These are phyloP conservation scores for Harringtonia aguacate DNA, from an alignment of 2,329 filamentous ascomycete species.

Conservation along the genomic window DNA sequence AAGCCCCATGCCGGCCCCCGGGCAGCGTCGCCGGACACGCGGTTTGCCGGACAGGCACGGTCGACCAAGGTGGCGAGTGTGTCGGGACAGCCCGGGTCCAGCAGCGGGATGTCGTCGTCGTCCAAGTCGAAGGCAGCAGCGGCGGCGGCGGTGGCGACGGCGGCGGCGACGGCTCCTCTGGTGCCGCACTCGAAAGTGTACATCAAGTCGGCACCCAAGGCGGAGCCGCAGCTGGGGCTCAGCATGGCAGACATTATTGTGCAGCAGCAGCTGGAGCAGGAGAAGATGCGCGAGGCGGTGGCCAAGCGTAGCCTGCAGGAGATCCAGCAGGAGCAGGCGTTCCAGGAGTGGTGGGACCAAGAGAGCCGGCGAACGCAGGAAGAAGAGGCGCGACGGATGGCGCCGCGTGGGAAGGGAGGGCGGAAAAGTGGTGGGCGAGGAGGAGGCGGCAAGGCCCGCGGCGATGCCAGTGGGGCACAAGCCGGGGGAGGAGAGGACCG, in stretches of 20 bases:
- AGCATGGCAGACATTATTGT: conserved; percentile 83
- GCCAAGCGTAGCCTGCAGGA: conserved; percentile 86
- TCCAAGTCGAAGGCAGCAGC: conserved; percentile 1
- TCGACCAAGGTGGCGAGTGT: conserved; percentile 16
- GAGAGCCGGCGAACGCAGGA: conserved; percentile 65
- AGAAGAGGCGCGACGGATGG: conserved; percentile 37
- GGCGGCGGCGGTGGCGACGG: conserved; percentile 15
- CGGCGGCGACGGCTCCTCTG: conserved; percentile 22
- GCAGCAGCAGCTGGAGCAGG: conserved; percentile 76
- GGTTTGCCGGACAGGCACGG: conserved; percentile 47
- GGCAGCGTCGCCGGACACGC: conserved; percentile 50
- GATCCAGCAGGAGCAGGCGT: conserved; percentile 94
- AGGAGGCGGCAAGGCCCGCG: too few species aligned
- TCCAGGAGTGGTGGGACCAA: conserved; percentile 93
- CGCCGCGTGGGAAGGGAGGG: too few species aligned
- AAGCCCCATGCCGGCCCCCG: conserved; percentile 26
- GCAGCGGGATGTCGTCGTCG: neutral
- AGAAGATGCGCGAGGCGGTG: conserved; percentile 68
- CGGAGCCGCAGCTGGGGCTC: conserved; percentile 48
- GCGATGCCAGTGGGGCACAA: too few species aligned
- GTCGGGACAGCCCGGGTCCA: neutral
- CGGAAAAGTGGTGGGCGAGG: too few species aligned
- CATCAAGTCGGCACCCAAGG: conserved; percentile 44
- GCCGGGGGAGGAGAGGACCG: too few species aligned
- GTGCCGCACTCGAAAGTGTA: conserved; percentile 52